Evolutionary conservation across 2,329 filamentous ascomycete genomes (phyloP), one percentile per base, ranked within the genome.

Genomic region (Chrysoporthe deuterocubensis): DNA sequence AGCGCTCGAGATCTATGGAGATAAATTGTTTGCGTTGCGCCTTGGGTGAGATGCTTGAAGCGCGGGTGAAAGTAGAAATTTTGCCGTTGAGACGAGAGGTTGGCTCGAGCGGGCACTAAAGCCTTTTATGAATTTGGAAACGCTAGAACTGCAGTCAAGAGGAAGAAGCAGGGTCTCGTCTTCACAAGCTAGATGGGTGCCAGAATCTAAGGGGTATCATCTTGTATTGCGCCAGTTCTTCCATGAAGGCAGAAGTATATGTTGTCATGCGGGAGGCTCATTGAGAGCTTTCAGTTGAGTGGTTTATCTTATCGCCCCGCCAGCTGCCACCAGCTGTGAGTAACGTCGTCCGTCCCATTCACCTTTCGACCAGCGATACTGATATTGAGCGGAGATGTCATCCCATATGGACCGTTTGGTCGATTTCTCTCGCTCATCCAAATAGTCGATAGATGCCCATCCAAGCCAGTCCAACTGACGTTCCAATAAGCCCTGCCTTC

Each of bases 391-490:
- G 18, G 67, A 56, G 62, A 46, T 48, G 61, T 5, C 37, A 1
- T 42, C 13, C 32, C 26, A 26, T 26, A 26, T 26, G 26, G 11
- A 21, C 16, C 1, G 13, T 21, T 3, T 32, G 4, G 2, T 16
- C 3, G 9, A 9, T 21, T n/a, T 42, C 26, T 11, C 26, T 14
- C 7, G 34, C 32, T 82, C 77, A 90, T 72, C 86, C 85, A 67
- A 90, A 83, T 37, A 90, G 81, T 71, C 91, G 84, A 83, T 87
- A 94, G 32, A 94, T 75, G 0, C 92, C 92, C 80, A 93, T 83
- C 75, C 88, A 91, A 5, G 88, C 86, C 62, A 94, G 80, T 5
- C 86, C 85, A 11, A 91, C 79, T 5, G 91, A 92, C 68, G 93
- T 90, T 40, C 84, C 83, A 4, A 87, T 83, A 70, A 94, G 90